Conservation (phyloP, 2,329 filamentous ascomycete species). For the Periglandula ipomoeae region DNA sequence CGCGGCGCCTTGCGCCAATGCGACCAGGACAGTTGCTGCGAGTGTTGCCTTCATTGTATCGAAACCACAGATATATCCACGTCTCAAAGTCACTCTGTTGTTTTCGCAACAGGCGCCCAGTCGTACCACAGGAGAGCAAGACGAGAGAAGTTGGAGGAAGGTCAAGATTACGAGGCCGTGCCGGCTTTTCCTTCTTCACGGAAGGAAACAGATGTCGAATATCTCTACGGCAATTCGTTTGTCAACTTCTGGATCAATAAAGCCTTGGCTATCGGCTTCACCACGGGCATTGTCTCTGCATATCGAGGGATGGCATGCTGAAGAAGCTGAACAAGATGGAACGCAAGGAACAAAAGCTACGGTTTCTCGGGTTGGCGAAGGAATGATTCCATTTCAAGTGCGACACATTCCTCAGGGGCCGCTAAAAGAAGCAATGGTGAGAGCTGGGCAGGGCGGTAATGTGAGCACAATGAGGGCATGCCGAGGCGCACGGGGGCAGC, state of each 20-base stretch:
- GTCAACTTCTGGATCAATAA: not conserved
- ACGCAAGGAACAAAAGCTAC: not conserved
- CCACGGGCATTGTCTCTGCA: not conserved
- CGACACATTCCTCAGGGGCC: not conserved
- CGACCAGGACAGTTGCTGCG: constrained; percentile 2
- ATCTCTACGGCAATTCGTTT: too few relatives aligned
- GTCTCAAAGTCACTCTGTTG: not conserved
- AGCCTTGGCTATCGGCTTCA: not conserved
- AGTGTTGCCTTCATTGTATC: constrained; percentile 7
- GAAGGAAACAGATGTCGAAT: not conserved
- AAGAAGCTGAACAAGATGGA: not conserved
- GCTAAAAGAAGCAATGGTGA: not conserved
- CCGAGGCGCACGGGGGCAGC: not conserved
- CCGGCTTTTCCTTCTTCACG: not conserved
- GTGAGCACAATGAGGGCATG: not conserved
- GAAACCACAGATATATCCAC: not conserved
- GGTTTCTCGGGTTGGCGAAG: not conserved
- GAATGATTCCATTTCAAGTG: not conserved
- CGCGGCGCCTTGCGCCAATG: constrained; percentile 8
- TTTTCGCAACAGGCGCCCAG: not conserved
- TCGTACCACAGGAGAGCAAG: not conserved
- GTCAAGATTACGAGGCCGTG: not conserved
- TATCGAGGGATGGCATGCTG: not conserved
- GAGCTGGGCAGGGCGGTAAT: not conserved
- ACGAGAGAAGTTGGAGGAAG: not conserved